Percentiles rank a stretch among this genome's conserved stretches.
Evolutionary conservation across 176 grass and related monocot genomes (phyloP).

Genomic region (Avena eriantha): DNA sequence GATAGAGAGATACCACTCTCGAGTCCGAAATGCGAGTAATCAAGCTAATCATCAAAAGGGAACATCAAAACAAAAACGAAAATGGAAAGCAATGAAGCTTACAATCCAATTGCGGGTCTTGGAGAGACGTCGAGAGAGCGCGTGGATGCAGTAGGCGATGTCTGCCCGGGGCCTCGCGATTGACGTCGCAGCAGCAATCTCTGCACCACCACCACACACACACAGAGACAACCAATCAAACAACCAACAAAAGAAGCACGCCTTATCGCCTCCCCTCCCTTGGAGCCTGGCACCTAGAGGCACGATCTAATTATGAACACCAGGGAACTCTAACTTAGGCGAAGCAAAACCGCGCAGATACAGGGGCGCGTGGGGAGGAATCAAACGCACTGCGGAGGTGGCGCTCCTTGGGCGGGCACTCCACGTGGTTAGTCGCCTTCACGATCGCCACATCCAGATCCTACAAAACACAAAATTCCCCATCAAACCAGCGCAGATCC

Average conservation of each 20-base stretch:
- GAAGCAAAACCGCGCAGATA: slow-evolving; percentile 16
- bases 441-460: slow-evolving; percentile 99
- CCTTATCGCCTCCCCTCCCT: background rate
- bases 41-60: slow-evolving; percentile 3
- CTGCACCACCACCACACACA: slow-evolving; percentile 51
- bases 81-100: background rate
- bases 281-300: background rate
- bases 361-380: slow-evolving; percentile 27
- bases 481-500: slow-evolving; percentile 57
- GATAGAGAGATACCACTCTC: background rate
- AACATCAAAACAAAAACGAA: slow-evolving; percentile 3
- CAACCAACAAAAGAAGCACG: background rate
- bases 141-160: slow-evolving; percentile 96
- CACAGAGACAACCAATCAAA: slow-evolving; percentile 23
- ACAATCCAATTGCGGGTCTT: slow-evolving; percentile 99
- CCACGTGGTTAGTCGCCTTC: slow-evolving; percentile 96
- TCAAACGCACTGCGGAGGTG: slow-evolving; percentile 87
- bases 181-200: slow-evolving; percentile 84
- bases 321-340: slow-evolving; percentile 45
- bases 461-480: slow-evolving; percentile 52
- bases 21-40: background rate
- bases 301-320: slow-evolving; percentile 50
- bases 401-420: slow-evolving; percentile 91
- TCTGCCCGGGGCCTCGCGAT: slow-evolving; percentile 86
- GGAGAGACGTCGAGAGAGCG: slow-evolving; percentile 75